These are phyloP conservation scores for Blepharisma japonicum DNA, from an alignment of 73 alveolate genomes.

Conservation along the genomic window DNA sequence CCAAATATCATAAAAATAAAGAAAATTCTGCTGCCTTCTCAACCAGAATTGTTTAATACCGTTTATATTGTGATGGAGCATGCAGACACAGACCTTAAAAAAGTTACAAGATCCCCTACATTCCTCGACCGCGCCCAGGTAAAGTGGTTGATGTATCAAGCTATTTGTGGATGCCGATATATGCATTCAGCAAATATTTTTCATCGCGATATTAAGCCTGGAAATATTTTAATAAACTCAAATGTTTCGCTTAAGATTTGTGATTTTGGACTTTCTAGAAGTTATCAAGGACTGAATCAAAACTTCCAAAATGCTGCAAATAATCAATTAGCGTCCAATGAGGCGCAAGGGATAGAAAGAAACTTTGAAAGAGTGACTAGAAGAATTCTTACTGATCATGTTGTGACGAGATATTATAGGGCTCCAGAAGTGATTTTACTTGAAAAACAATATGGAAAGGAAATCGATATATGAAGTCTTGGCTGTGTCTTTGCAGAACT, in stretches of 20 bases:
- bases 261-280: constrained; percentile 91
- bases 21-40: constrained; percentile 66
- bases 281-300: neutral
- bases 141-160: constrained; percentile 71
- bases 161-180: constrained; percentile 74
- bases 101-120: constrained; percentile 68
- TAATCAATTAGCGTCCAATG: neutral
- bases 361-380: constrained; percentile 12
- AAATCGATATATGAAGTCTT: constrained; percentile 94
- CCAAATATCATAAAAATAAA: constrained; percentile 57
- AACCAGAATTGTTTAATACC: constrained; percentile 63
- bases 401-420: constrained; percentile 97
- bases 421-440: constrained; percentile 96
- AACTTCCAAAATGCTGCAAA: neutral
- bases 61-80: constrained; percentile 72
- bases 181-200: constrained; percentile 85
- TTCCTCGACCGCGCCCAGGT: constrained; percentile 66
- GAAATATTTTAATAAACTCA: constrained; percentile 85
- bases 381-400: constrained; percentile 93
- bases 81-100: constrained; percentile 76
- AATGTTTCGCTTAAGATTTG: constrained; percentile 84
- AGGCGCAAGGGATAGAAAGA: neutral
- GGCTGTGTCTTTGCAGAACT: constrained; percentile 96
- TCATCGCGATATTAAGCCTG: constrained; percentile 95
- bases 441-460: constrained; percentile 93